Conservation (phyloP, 208 protist genomes). For the Angomonas deanei region DNA sequence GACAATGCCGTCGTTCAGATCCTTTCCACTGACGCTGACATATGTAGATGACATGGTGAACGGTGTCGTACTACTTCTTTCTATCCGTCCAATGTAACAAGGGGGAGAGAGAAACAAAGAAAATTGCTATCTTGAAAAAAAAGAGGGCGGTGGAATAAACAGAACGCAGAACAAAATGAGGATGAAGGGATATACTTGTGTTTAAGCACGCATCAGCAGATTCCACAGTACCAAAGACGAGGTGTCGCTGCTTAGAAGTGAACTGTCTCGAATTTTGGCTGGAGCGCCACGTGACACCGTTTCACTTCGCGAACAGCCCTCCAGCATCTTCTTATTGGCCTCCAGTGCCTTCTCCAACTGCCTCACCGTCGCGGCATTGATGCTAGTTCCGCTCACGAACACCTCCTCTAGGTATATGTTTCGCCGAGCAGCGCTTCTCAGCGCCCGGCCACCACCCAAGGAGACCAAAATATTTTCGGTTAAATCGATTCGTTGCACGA, state of each 20-base stretch:
- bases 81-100: too few relatives aligned
- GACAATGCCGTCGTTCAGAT: slow-evolving; percentile 46
- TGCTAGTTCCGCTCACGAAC: slow-evolving; percentile 28
- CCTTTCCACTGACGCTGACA: slow-evolving; percentile 40
- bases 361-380: slow-evolving; percentile 26
- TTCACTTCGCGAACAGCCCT: too few relatives aligned
- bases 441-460: slow-evolving; percentile 23
- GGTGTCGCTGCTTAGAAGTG: too few relatives aligned
- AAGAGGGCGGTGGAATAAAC: background rate
- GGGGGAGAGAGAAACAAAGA: slow-evolving; percentile 7
- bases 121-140: background rate
- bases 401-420: slow-evolving; percentile 33
- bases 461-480: too few relatives aligned
- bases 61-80: too few relatives aligned
- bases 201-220: too few relatives aligned
- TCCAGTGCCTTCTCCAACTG: slow-evolving; percentile 22
- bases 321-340: too few relatives aligned
- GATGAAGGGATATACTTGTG: background rate
- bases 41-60: slow-evolving; percentile 34
- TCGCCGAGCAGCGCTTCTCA: slow-evolving; percentile 23
- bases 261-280: too few relatives aligned
- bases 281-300: too few relatives aligned
- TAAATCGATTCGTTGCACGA: too few relatives aligned
- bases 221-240: too few relatives aligned
- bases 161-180: background rate